Evolutionary conservation across 1,139 yeast genomes (phyloP).

Genomic region (Suhomyces wounanorum): DNA sequence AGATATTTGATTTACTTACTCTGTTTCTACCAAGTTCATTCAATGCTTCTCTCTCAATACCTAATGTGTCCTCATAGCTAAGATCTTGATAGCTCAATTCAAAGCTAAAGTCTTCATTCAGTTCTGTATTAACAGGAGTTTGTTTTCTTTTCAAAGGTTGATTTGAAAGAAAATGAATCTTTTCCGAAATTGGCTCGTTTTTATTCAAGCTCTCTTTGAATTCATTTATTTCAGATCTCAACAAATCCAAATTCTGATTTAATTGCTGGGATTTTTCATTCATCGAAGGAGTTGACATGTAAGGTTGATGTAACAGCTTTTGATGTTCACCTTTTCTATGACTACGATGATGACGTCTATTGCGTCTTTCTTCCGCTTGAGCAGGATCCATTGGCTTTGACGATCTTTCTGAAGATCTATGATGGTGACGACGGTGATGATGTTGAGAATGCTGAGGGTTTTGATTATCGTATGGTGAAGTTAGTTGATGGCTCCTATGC

Average conservation of each 20-base stretch:
- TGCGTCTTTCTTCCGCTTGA: constrained; percentile 5
- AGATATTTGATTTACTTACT: background rate
- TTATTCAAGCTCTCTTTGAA: constrained; percentile 46
- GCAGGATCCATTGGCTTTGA: background rate
- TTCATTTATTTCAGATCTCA: constrained; percentile 48
- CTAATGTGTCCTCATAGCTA: constrained; percentile 44
- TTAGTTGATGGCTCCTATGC: constrained; percentile 6
- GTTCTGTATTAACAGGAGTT: background rate
- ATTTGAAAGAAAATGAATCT: background rate
- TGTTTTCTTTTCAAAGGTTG: background rate
- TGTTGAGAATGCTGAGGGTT: constrained; percentile 5
- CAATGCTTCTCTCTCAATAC: constrained; percentile 35
- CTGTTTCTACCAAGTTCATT: constrained; percentile 15
- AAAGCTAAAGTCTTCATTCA: constrained; percentile 38
- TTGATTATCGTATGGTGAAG: constrained; percentile 5
- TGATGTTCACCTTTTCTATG: constrained; percentile 13
- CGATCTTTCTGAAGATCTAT: constrained; percentile 9
- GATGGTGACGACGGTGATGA: constrained; percentile 5
- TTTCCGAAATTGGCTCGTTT: constrained; percentile 20
- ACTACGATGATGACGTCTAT: constrained; percentile 21
- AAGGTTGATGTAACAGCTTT: constrained; percentile 19
- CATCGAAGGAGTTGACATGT: constrained; percentile 17
- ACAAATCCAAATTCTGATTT: constrained; percentile 46
- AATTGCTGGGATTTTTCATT: constrained; percentile 35
- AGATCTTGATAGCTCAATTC: constrained; percentile 45